phyloP scores from a whole-genome alignment of 441 rosid genomes.

The Adansonia rubrostipa region DNA sequence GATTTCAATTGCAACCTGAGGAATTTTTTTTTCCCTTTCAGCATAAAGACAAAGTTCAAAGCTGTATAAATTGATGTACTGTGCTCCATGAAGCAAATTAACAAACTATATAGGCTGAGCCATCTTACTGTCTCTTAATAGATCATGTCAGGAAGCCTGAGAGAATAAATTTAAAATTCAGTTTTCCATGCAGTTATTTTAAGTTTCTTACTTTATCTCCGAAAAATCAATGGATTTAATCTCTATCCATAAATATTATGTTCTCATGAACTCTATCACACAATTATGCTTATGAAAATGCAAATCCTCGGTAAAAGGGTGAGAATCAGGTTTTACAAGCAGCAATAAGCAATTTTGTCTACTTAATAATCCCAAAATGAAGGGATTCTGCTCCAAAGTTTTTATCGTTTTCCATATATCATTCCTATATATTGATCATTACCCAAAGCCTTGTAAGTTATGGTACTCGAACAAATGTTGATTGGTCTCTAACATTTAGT shows the following conservation, averaged over 20 bases:
- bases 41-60: background rate
- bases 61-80: background rate
- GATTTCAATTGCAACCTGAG: constrained; percentile 73
- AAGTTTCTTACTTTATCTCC: background rate
- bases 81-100: constrained; percentile 14
- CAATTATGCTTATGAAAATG: background rate
- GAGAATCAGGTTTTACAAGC: background rate
- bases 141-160: background rate
- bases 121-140: background rate
- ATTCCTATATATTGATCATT: background rate
- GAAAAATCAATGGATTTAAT: background rate
- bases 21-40: constrained; percentile 5
- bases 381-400: background rate
- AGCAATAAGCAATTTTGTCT: background rate
- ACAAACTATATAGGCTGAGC: background rate
- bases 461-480: background rate
- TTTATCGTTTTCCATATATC: background rate
- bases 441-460: background rate
- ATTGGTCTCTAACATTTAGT: background rate
- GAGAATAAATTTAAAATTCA: background rate
- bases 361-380: constrained; percentile 1
- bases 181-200: background rate
- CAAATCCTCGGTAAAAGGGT: background rate
- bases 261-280: constrained; percentile 8
- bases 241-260: background rate